These are phyloP conservation scores for Niebla homalea DNA, from an alignment of 495 filamentous ascomycete genomes.

Conservation along the genomic window DNA sequence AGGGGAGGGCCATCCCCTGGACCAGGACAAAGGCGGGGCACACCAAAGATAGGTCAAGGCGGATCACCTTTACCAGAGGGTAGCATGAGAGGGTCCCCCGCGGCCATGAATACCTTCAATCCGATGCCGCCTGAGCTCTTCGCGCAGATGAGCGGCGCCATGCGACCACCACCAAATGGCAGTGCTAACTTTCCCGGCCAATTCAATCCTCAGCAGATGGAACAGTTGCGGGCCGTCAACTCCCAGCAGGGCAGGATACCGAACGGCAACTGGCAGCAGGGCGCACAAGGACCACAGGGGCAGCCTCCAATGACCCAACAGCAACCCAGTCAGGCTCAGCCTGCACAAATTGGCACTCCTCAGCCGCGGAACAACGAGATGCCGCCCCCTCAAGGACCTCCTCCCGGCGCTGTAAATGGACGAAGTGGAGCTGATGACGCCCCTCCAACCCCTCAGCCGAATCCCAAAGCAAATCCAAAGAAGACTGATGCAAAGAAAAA, in stretches of 20 bases:
- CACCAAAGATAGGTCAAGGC: conserved; percentile 67
- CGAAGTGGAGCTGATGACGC: conserved; percentile 67
- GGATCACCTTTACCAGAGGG: conserved; percentile 69
- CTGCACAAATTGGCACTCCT: conserved; percentile 56
- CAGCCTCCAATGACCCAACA: conserved; percentile 50
- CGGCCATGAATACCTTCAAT: conserved; percentile 61
- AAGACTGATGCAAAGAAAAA: conserved; percentile 71
- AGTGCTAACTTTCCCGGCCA: conserved; percentile 59
- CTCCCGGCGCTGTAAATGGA: conserved; percentile 43
- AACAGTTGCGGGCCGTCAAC: conserved; percentile 27
- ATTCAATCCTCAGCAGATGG: conserved; percentile 45
- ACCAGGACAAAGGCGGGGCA: conserved; percentile 70
- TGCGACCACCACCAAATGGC: conserved; percentile 79
- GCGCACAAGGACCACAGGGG: conserved; percentile 41
- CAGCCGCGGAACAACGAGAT: conserved; percentile 57
- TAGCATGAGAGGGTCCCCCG: conserved; percentile 67
- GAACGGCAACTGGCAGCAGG: conserved; percentile 39
- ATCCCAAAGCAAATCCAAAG: conserved; percentile 68
- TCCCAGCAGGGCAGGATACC: conserved; percentile 36
- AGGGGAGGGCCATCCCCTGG: conserved; percentile 79
- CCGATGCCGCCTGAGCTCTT: conserved; percentile 55
- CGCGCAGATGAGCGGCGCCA: conserved; percentile 46
- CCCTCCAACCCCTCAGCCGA: conserved; percentile 75
- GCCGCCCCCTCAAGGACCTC: conserved; percentile 80
- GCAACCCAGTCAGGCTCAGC: conserved; percentile 40